Conservation (phyloP, 2,329 filamentous ascomycete species). For the Colletotrichum melonis region DNA sequence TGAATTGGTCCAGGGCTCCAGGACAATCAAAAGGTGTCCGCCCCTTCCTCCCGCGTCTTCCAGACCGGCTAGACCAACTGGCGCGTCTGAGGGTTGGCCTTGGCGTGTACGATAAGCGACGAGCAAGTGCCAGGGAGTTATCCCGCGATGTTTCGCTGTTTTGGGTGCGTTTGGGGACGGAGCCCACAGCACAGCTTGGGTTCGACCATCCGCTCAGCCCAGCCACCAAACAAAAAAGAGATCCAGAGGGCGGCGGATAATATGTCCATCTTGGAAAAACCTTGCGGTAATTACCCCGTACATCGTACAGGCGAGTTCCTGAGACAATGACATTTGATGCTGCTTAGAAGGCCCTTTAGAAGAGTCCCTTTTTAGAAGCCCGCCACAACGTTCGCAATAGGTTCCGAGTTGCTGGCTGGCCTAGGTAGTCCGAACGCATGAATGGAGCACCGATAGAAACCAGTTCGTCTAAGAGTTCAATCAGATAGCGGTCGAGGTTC, state of each 20-base stretch:
- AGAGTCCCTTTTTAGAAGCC: conserved; percentile 20
- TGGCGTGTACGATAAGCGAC: conserved; percentile 31
- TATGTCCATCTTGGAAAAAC: conserved; percentile 1
- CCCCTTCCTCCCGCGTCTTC: not conserved
- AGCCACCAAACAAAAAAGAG: conserved; percentile 17
- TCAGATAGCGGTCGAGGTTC: conserved; percentile 13
- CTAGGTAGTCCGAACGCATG: conserved; percentile 11
- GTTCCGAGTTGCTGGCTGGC: not conserved
- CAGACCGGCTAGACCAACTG: conserved; percentile 12
- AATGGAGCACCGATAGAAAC: conserved; percentile 12
- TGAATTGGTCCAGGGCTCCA: conserved; percentile 1
- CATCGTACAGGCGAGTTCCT: conserved; percentile 8
- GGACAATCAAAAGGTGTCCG: not conserved
- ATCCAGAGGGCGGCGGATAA: not conserved
- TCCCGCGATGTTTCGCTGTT: conserved; percentile 32
- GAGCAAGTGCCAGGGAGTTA: conserved; percentile 10
- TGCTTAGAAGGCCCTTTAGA: not conserved
- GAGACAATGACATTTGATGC: not conserved
- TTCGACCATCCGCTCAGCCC: conserved; percentile 12
- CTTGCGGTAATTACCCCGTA: not conserved
- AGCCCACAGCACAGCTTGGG: conserved; percentile 8
- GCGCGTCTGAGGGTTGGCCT: conserved; percentile 27
- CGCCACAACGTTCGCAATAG: not conserved
- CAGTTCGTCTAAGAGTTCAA: conserved; percentile 25
- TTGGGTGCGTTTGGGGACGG: conserved; percentile 27